Evolutionary conservation across 2,329 filamentous ascomycete species (phyloP), one percentile per base, ranked within the genome.

Genomic region (Pseudogymnoascus sp.): DNA sequence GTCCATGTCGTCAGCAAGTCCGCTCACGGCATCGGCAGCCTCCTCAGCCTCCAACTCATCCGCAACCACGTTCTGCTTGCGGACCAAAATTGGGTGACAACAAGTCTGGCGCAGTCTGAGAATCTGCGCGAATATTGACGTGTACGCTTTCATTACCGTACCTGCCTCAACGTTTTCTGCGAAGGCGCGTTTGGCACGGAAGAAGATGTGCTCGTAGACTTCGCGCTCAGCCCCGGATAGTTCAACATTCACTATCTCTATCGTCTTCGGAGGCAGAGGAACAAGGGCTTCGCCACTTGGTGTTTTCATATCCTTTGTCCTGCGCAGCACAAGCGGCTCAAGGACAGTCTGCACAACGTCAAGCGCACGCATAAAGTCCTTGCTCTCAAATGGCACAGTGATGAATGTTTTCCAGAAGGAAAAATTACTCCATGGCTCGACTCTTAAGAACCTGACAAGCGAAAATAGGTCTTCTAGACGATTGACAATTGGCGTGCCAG

Each of bases 371-470:
- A 97, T 85, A 71, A 96, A 97, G 66, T 99, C 90, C 67, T 94
- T 94, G 0, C 91, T 93, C 74, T 99, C 94, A 66, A 99, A 99
- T 0, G 94, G 94, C 1, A 96, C 88, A 0, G 94, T 99, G 71
- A 99, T 97, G 73, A 99, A 99, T 0, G 94, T 97, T 72, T 92
- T 92, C 94, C 94, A 99, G 76, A 96, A 99, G 0, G 92, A 96
- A 74, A 99, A 99, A 73, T 97, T 97, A 70, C 89, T 94, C 94
- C 94, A 99, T 0, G 94, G 94, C 72, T 97, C 93, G 3, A 99
- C 94, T 62, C 91, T 87, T 9, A 99, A 78, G 75, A 97, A 99
- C 2, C 91, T 86, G 10, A 97, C 91, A 38, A 99, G 77, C 70
- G 91, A 96, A 77, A 97, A 97, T 12, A 99, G 78, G 74, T 97